Conservation (phyloP, 768 basidiomycete species). For the Pisolithus marmoratus region DNA sequence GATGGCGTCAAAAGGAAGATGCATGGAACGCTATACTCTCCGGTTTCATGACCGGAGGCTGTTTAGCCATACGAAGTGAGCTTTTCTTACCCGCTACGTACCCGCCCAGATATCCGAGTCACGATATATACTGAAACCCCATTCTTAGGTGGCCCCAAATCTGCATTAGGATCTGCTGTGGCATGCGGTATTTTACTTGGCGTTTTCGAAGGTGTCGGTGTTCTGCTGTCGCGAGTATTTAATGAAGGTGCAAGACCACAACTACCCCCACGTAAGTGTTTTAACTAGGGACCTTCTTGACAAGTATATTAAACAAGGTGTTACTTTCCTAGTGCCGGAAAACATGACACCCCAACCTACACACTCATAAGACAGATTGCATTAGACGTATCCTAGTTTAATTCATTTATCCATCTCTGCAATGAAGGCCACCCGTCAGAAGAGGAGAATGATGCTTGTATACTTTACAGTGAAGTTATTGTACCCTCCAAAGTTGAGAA, state of each 20-base stretch:
- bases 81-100: constrained; percentile 13
- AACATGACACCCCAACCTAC: constrained; percentile 47
- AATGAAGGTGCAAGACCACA: constrained; percentile 78
- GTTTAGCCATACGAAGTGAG: constrained; percentile 88
- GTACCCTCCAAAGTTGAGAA: too few relatives aligned
- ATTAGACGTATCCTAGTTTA: constrained; percentile 43
- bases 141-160: constrained; percentile 78
- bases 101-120: background rate
- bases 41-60: constrained; percentile 98
- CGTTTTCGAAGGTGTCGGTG: constrained; percentile 93
- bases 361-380: constrained; percentile 37
- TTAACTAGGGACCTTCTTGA: background rate
- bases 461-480: too few relatives aligned
- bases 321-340: constrained; percentile 44
- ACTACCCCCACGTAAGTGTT: constrained; percentile 65
- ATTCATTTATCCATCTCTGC: too few relatives aligned
- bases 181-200: constrained; percentile 95
- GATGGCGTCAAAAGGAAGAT: constrained; percentile 94
- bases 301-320: constrained; percentile 1
- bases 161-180: constrained; percentile 87
- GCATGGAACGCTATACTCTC: constrained; percentile 99
- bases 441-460: too few relatives aligned
- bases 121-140: constrained; percentile 4
- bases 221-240: constrained; percentile 84
- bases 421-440: too few relatives aligned